Base-by-base conservation (phyloP, 495 filamentous ascomycete species). In the Podospora pseudoanserina region DNA sequence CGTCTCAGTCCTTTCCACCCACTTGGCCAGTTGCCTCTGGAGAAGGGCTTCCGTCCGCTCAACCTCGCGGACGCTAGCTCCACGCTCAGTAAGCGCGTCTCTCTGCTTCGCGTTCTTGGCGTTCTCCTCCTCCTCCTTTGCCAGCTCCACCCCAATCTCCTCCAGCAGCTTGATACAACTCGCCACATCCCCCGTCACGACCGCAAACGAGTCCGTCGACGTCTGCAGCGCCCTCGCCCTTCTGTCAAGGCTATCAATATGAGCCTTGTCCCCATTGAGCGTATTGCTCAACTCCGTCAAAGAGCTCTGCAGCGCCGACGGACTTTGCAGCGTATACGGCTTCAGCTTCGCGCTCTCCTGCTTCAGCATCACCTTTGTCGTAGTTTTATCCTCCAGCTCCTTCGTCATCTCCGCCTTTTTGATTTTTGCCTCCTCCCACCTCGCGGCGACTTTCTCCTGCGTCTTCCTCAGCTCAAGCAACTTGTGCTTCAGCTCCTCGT, bases 291-390 rank as follows among this genome's bases (percentile, higher is more conserved):
- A 82, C 62, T 97, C 92, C 6, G 89, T 86, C 54, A 99, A 79
- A n/a, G 88, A 87, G 19, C 89, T 83, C 75, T 97, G 92, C 6
- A 99, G 81, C 16, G 88, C 91, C 18, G 88, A 88, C 0, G 94
- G 93, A 59, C 89, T 92, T 73, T 97, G 92, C 65, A 93, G 85
- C 3, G 94, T 93, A 76, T 98, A 99, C 15, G 95, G 94, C 63
- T 90, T 85, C 49, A 99, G 84, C 78, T 97, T 97, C 60, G 89
- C 86, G 23, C 90, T 90, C 70, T 98, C 95, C 74, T 94, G 90
- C 73, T 85, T 83, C 57, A 88, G 76, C 27, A 78, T 67, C 53
- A 85, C 76, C 62, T 84, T 84, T 56, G 81, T 80, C 32, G 91
- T 87, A 4, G 89, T 93, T 78, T 90, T 94, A 67, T 96, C 91